phyloP scores from a whole-genome alignment of 139 green algal genomes.

The Dunaliella sp. region DNA sequence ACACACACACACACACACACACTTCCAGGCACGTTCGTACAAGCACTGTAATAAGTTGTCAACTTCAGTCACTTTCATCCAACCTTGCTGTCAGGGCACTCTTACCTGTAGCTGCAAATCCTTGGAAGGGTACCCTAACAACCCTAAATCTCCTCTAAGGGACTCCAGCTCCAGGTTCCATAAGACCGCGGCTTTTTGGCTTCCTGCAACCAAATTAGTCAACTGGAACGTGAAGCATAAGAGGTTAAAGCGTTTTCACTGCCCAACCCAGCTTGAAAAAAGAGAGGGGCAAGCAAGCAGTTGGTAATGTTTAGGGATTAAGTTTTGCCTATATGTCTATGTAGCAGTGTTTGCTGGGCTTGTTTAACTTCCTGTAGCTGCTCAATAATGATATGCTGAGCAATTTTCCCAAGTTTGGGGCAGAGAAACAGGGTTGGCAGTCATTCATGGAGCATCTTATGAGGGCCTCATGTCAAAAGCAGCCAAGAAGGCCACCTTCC shows the following conservation, averaged over 20 bases:
- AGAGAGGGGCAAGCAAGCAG: too few relatives aligned
- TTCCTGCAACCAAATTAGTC: not conserved
- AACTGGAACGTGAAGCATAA: not conserved
- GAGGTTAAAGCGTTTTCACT: too few relatives aligned
- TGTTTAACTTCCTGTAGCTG: not conserved
- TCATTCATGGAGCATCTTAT: not conserved
- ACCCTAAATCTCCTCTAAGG: conserved; percentile 82
- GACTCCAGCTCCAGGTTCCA: conserved; percentile 98
- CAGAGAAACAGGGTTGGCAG: not conserved
- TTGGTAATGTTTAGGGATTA: too few relatives aligned
- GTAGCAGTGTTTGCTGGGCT: too few relatives aligned
- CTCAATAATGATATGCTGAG: not conserved
- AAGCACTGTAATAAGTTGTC: too few relatives aligned
- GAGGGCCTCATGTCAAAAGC: not conserved
- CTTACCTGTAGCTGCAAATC: conserved; percentile 19
- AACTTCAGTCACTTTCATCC: too few relatives aligned
- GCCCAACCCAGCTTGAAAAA: too few relatives aligned
- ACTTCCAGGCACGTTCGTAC: too few relatives aligned
- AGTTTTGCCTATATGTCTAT: too few relatives aligned
- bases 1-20: too few relatives aligned
- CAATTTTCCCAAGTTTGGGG: not conserved
- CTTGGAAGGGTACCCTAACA: conserved; percentile 84
- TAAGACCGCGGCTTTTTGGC: conserved; percentile 54
- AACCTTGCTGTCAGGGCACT: too few relatives aligned
- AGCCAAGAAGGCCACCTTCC: not conserved